Conservation (phyloP, 2,329 filamentous ascomycete species). For the Akanthomyces lecanii region DNA sequence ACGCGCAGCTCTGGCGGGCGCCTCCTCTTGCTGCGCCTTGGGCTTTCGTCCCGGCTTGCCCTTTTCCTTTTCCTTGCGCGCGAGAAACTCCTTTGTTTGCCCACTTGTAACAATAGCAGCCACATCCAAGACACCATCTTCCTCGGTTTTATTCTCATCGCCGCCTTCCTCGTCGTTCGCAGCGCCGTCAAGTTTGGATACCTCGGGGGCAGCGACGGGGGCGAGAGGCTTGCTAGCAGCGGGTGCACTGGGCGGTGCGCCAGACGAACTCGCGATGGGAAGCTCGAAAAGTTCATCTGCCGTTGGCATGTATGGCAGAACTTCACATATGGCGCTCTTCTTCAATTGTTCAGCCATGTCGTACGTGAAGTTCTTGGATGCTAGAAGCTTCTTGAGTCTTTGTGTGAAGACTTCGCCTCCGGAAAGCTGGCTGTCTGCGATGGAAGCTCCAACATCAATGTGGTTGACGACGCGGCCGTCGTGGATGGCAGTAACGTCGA, state of each 20-base stretch:
- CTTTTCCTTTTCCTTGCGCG: constrained; percentile 79
- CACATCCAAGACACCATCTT: constrained; percentile 76
- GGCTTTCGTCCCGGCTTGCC: constrained; percentile 51
- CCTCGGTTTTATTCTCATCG: constrained; percentile 42
- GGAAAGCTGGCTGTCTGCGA: constrained; percentile 50
- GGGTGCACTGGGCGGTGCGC: constrained; percentile 28
- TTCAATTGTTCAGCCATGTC: constrained; percentile 70
- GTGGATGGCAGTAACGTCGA: constrained; percentile 84
- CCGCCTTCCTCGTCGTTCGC: constrained; percentile 31
- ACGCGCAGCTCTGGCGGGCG: constrained; percentile 51
- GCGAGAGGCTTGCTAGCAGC: constrained; percentile 13
- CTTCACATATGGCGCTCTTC: constrained; percentile 62
- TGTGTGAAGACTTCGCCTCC: constrained; percentile 86
- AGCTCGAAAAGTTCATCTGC: constrained; percentile 45
- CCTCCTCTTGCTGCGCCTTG: constrained; percentile 55
- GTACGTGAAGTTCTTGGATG: constrained; percentile 52
- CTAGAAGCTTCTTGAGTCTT: constrained; percentile 63
- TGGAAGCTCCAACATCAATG: constrained; percentile 58
- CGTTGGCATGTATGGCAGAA: constrained; percentile 52
- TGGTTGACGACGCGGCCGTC: constrained; percentile 72
- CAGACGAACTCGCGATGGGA: constrained; percentile 32
- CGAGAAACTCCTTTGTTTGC: constrained; percentile 76
- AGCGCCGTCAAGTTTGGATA: not conserved
- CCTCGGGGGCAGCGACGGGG: constrained; percentile 21
- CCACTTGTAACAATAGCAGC: constrained; percentile 80